Evolutionary conservation across 2,329 filamentous ascomycete genomes (phyloP).

Genomic region (Arthrobotrys entomopaga): DNA sequence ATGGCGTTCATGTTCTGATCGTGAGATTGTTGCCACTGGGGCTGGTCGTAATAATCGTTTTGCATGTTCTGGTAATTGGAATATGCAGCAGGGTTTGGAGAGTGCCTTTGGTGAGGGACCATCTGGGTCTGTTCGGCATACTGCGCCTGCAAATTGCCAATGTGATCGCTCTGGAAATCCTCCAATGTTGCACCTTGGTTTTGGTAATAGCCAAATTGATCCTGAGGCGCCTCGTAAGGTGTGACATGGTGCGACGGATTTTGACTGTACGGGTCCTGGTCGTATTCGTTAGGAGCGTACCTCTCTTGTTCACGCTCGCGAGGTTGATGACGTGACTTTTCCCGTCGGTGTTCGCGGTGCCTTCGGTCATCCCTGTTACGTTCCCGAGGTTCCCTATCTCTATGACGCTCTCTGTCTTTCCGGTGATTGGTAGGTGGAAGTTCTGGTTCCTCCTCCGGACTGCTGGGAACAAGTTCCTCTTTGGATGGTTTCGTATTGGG

Average conservation of each 20-base stretch:
- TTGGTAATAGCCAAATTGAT: constrained; percentile 44
- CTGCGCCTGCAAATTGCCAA: constrained; percentile 52
- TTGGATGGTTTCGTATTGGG: constrained; percentile 31
- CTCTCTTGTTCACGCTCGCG: constrained; percentile 37
- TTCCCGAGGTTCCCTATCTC: constrained; percentile 46
- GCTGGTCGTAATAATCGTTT: constrained; percentile 32
- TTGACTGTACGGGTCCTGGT: constrained; percentile 43
- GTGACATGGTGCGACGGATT: constrained; percentile 12
- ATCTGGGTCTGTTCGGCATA: constrained; percentile 50
- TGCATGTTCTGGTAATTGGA: constrained; percentile 26
- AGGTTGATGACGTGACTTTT: constrained; percentile 45
- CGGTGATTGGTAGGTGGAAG: constrained; percentile 25
- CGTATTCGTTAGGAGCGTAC: constrained; percentile 35
- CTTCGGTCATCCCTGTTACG: constrained; percentile 37
- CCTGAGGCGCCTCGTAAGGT: constrained; percentile 22
- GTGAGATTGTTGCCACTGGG: constrained; percentile 24
- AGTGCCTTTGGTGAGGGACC: constrained; percentile 42
- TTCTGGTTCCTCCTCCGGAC: constrained; percentile 35
- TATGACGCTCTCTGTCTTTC: constrained; percentile 36
- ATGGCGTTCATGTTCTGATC: constrained; percentile 19
- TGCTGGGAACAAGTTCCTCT: constrained; percentile 29
- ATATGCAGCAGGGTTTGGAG: constrained; percentile 40
- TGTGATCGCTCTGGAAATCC: constrained; percentile 52
- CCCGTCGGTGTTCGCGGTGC: constrained; percentile 35
- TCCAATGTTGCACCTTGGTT: constrained; percentile 29